Base-by-base conservation (phyloP, 2,329 filamentous ascomycete genomes). In the Didymella sp. region DNA sequence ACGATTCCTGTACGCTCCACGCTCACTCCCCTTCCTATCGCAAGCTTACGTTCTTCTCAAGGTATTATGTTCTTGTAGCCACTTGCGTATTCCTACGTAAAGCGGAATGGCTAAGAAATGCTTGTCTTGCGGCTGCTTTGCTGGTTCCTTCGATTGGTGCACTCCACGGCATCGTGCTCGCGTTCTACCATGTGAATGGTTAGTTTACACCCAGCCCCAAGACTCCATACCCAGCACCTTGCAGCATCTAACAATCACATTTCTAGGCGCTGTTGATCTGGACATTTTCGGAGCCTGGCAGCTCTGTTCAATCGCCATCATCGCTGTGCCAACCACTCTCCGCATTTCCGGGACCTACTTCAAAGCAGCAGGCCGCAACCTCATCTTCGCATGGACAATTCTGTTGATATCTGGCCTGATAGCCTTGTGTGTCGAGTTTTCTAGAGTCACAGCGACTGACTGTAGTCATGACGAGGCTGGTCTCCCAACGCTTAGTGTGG, bases 241-340 rank as follows among this genome's bases (percentile, higher is more conserved):
- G 30, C 40, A 27, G 19, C 58, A 30, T 40, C 58, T 64, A 56
- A 63, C 52, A 24, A 21, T 44, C 51, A 35, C 25, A 28, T 28
- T 31, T 51, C 53, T 56, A 88, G 86, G 77, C 48, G 87, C 84
- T 13, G 81, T 89, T 13, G 87, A 89, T 64, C 84, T 90, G 82
- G 87, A 90, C 62, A 78, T 89, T 3, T 90, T 84, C 54, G 87
- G 87, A 1, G 86, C 86, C 8, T 88, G 89, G 59, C 87, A 90
- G 61, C 70, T 89, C 0, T 89, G 87, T 56, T 81, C 87, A 0
- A 86, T 90, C 33, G 87, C 85, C 12, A 86, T 89, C 15, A 64
- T 90, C 4, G 84, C 85, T 1, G 87, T 85, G 4, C 87, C 87
- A 0, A 79, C 86, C 0, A 88, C 86, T 0, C 85, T 87, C 21